These are phyloP conservation scores for Mortierella alpina DNA, from an alignment of 192 early-diverging fungal species.

Conservation along the genomic window DNA sequence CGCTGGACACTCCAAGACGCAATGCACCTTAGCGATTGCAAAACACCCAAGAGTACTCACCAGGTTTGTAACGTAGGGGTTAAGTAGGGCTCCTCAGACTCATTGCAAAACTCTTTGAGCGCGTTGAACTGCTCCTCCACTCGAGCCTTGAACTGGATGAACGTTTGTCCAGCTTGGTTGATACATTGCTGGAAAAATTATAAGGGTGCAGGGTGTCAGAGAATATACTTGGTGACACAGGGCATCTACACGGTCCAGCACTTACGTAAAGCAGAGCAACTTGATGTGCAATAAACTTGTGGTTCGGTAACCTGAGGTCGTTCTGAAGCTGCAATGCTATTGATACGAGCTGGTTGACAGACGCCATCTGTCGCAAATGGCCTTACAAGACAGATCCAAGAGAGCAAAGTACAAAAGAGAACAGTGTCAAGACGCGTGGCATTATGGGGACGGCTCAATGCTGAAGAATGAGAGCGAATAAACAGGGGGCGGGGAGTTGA, in stretches of 20 bases:
- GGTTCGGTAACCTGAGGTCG: constrained; percentile 58
- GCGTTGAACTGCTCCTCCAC: constrained; percentile 53
- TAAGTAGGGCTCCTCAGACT: constrained; percentile 39
- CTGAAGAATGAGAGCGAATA: neutral
- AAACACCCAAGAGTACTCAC: constrained; percentile 12
- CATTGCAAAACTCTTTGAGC: constrained; percentile 49
- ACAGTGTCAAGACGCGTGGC: neutral
- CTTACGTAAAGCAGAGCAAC: constrained; percentile 62
- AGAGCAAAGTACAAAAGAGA: neutral
- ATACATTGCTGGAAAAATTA: constrained; percentile 49
- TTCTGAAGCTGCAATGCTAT: constrained; percentile 59
- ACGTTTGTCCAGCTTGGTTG: constrained; percentile 49
- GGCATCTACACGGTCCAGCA: too few relatives aligned
- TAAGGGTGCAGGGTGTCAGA: neutral
- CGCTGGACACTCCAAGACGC: neutral
- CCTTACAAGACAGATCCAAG: constrained; percentile 10
- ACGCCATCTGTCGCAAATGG: constrained; percentile 44
- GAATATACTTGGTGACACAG: neutral
- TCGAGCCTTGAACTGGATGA: constrained; percentile 47
- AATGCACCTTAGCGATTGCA: neutral
- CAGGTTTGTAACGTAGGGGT: constrained; percentile 39
- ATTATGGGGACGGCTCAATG: too few relatives aligned
- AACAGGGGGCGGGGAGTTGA: neutral
- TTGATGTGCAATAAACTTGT: constrained; percentile 67
- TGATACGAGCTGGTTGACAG: constrained; percentile 59